Base-by-base conservation (phyloP, 169 alveolate genomes). In the Perkinsus chesapeaki region DNA sequence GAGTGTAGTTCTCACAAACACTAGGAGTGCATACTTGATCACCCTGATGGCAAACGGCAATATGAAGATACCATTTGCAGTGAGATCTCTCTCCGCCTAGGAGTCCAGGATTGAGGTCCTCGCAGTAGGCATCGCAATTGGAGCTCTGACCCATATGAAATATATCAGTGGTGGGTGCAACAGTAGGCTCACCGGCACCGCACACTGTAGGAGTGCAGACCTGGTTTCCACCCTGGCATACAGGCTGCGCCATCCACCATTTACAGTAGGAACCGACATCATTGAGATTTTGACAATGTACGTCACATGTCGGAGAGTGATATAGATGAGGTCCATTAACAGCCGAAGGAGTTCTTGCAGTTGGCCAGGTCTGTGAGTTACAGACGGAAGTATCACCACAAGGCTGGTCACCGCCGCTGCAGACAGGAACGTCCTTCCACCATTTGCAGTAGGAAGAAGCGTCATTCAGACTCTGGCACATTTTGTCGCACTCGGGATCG, bases 11-110 rank as follows among this genome's bases (percentile, higher is more conserved):
- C 82, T 60, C 82, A 16, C 82, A 60, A 9, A 60, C 82, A 60
- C 82, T 60, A 60, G 82, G 82, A 60, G 82, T 60, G 82, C 82
- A 60, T 60, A 60, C 82, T 60, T 60, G 82, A 60, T 60, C 82
- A 60, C 82, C 82, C 82, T 60, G 82, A 34, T 60, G 82, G 23
- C 82, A 60, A 60, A 60, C 82, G 82, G 82, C 82, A 23, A 60
- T 60, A 60, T 60, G 82, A 34, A 60, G 82, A 27, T 34, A 60
- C 82, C 82, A 60, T 34, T 60, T 60, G 82, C 82, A 60, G 82
- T 60, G 82, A 16, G 82, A 1, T 7, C 31, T 16, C 82, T 47
- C 72, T 47, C 9, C 9, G n/a, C n/a, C n/a, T 10, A 16, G 12
- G 37, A 60, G 7, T 7, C 27, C 23, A 34, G 82, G 82, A 23